These are phyloP conservation scores for Acanthamoeba lenticulata DNA, from an alignment of 208 protist species.

Conservation along the genomic window DNA sequence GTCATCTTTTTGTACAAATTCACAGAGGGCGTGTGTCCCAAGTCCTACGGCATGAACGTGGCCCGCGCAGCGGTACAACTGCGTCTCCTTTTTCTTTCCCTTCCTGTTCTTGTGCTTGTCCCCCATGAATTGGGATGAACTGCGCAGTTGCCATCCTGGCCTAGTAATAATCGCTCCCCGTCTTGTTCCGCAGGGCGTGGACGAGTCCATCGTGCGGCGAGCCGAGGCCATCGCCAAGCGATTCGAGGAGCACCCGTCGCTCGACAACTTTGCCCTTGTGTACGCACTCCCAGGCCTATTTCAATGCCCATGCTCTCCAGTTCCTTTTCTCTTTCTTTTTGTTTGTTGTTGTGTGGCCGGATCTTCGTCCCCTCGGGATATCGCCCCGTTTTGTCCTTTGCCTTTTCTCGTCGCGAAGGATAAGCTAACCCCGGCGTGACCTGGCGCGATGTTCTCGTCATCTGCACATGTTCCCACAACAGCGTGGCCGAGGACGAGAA, in stretches of 20 bases:
- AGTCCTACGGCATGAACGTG: slow-evolving; percentile 87
- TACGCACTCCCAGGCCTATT: background rate
- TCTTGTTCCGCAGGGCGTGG: background rate
- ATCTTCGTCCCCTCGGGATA: too few relatives aligned
- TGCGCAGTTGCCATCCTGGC: too few relatives aligned
- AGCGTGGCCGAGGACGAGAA: background rate
- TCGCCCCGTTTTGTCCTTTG: too few relatives aligned
- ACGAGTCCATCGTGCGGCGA: slow-evolving; percentile 40
- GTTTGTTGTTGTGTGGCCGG: too few relatives aligned
- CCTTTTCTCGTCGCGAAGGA: too few relatives aligned
- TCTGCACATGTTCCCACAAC: background rate
- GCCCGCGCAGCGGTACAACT: slow-evolving; percentile 65
- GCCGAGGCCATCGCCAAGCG: slow-evolving; percentile 47
- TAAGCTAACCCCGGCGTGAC: too few relatives aligned
- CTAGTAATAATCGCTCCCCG: too few relatives aligned
- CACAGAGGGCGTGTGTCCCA: slow-evolving; percentile 80
- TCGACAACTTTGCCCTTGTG: slow-evolving; percentile 37
- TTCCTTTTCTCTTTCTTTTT: background rate
- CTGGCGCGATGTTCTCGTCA: too few relatives aligned
- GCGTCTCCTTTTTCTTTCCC: background rate
- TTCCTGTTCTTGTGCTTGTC: background rate
- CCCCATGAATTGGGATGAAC: background rate
- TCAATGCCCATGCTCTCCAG: background rate
- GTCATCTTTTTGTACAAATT: slow-evolving; percentile 87
- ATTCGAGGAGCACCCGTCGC: slow-evolving; percentile 55